A percentile compares a stretch with the other conserved stretches of the same genome.
Conservation (phyloP, 2,329 filamentous ascomycete genomes). For the Tolypocladium amazonense region DNA sequence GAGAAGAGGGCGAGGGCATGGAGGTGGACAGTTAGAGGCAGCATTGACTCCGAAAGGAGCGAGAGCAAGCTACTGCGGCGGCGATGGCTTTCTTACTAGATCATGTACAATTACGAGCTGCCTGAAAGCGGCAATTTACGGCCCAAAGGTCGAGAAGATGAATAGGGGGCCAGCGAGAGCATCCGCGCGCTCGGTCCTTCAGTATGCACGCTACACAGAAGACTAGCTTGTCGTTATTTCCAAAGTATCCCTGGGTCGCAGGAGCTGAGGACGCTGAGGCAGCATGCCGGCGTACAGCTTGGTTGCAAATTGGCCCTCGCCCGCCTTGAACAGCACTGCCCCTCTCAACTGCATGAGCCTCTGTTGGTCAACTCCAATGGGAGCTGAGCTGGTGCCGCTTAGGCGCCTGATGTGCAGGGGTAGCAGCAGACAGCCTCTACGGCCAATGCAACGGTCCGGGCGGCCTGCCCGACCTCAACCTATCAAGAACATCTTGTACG, state of each 20-base stretch:
- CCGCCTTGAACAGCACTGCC: neutral
- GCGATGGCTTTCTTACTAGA: conserved; percentile 13
- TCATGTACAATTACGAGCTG: conserved; percentile 25
- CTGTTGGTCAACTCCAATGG: neutral
- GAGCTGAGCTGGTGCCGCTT: neutral
- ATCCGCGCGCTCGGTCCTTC: neutral
- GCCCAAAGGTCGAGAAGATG: neutral
- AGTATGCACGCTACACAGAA: neutral
- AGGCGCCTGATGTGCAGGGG: neutral
- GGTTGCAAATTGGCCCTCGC: neutral
- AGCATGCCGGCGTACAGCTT: neutral
- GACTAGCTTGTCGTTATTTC: no score
- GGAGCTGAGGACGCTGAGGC: neutral
- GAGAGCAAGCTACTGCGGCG: neutral
- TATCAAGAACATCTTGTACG: neutral
- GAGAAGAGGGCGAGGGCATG: conserved; percentile 23
- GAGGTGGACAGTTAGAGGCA: conserved; percentile 23
- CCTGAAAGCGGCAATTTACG: neutral
- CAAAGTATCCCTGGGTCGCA: no score
- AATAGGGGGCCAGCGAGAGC: neutral
- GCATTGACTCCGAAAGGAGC: neutral
- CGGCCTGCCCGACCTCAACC: neutral
- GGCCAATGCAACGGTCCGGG: neutral
- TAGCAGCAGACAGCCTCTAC: neutral
- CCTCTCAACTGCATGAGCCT: neutral